These are phyloP conservation scores for Sisymbrium altissimum DNA, from an alignment of 345 rosid genomes.

Conservation along the genomic window DNA sequence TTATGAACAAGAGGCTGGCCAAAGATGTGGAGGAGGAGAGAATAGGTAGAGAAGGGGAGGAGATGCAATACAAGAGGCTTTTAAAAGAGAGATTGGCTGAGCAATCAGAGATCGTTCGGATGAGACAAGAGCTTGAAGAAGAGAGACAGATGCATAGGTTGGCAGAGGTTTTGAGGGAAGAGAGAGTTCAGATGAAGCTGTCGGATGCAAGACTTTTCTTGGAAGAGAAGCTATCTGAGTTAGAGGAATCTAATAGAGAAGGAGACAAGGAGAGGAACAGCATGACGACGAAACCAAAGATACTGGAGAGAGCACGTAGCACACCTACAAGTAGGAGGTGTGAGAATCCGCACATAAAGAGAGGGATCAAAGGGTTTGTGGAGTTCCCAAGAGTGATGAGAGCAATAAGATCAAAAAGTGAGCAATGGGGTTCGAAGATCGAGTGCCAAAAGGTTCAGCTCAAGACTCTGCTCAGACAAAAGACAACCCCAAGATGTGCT, in stretches of 20 bases:
- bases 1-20: slow-evolving; percentile 54
- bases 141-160: slow-evolving; percentile 75
- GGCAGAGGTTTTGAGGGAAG: slow-evolving; percentile 79
- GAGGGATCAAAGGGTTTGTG: slow-evolving; percentile 86
- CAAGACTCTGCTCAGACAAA: slow-evolving; percentile 71
- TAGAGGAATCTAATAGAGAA: slow-evolving; percentile 33
- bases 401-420: slow-evolving; percentile 60
- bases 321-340: slow-evolving; percentile 25
- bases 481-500: slow-evolving; percentile 22
- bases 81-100: slow-evolving; percentile 48
- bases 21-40: slow-evolving; percentile 65
- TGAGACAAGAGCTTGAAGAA: slow-evolving; percentile 64
- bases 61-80: slow-evolving; percentile 59
- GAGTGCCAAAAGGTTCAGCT: slow-evolving; percentile 83
- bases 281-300: slow-evolving; percentile 18
- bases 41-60: slow-evolving; percentile 56
- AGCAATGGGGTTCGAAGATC: slow-evolving; percentile 75
- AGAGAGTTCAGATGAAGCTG: slow-evolving; percentile 89
- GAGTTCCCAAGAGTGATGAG: slow-evolving; percentile 77
- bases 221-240: slow-evolving; percentile 61
- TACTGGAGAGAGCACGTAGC: slow-evolving; percentile 24
- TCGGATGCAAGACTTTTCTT: slow-evolving; percentile 68
- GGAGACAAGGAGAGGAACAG: slow-evolving; percentile 25
- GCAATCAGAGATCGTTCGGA: slow-evolving; percentile 49
- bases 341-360: slow-evolving; percentile 83